Evolutionary conservation across 2,329 filamentous ascomycete species (phyloP).

Genomic region (Ophiostoma novo-ulmi): DNA sequence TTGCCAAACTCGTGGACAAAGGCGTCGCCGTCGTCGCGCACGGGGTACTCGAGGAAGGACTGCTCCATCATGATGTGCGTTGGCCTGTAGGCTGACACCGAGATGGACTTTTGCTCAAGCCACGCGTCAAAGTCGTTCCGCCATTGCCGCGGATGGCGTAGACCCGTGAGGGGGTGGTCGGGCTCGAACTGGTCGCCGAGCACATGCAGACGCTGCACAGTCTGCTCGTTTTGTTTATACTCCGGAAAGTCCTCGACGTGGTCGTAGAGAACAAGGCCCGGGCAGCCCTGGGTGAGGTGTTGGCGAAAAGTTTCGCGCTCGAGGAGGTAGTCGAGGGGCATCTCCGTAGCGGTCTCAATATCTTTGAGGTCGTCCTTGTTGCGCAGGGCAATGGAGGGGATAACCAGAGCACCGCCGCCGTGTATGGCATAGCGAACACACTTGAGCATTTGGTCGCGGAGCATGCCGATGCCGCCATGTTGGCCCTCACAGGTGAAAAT

Average conservation of each 20-base stretch:
- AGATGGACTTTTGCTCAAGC: slow-evolving; percentile 30
- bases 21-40: slow-evolving; percentile 34
- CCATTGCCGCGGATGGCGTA: slow-evolving; percentile 31
- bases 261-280: slow-evolving; percentile 32
- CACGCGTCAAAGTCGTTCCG: slow-evolving; percentile 32
- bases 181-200: slow-evolving; percentile 35
- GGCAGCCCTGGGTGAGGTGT: slow-evolving; percentile 31
- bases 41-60: slow-evolving; percentile 38
- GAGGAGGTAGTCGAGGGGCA: slow-evolving; percentile 33
- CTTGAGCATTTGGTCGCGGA: slow-evolving; percentile 40
- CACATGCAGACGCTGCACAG: slow-evolving; percentile 27
- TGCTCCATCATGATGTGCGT: slow-evolving; percentile 34
- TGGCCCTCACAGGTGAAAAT: slow-evolving; percentile 40
- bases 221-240: slow-evolving; percentile 27
- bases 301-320: slow-evolving; percentile 31
- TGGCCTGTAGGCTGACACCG: slow-evolving; percentile 24
- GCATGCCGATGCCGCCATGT: slow-evolving; percentile 38
- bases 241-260: slow-evolving; percentile 31
- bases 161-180: slow-evolving; percentile 30
- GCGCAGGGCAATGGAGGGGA: slow-evolving; percentile 37
- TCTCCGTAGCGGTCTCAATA: slow-evolving; percentile 32
- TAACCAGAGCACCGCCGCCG: slow-evolving; percentile 36
- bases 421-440: slow-evolving; percentile 40
- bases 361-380: slow-evolving; percentile 34
- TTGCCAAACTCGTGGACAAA: slow-evolving; percentile 36